Base-by-base conservation (phyloP, 148 eudicot genomes). In the Fagopyrum esculentum region DNA sequence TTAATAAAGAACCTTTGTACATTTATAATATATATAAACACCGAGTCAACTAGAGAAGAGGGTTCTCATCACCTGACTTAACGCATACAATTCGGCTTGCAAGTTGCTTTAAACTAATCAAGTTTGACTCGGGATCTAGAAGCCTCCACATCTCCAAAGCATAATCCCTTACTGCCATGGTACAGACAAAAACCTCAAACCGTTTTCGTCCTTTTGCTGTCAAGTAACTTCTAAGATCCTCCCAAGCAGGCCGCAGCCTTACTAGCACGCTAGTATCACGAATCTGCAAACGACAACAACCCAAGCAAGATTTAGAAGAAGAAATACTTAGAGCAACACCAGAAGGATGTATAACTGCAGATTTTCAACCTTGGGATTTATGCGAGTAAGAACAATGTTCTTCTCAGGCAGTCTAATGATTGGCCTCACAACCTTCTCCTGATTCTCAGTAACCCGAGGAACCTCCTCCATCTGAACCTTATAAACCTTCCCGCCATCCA, bases 261-360 rank as follows among this genome's bases (percentile, higher is more conserved):
- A 92, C 99, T 69, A 95, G 89, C 78, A 95, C 99, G 75, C 99
- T 95, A 78, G 99, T 95, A 80, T 95, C 99, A 75, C 98, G 99
- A 51, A 83, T 88, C 99, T 95, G 89, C 76, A 77, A 19, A 81
- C 26, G 48, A 35, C 76, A 72, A 64, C 15, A 46, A 77, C 55
- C 77, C 71, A 6, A 73, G 57, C 63, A 73, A 40, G 61, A 73
- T n/a, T 73, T 52, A 52, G 45, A 26, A 9, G 1, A 15, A 49
- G 55, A 73, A 35, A 35, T 35, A 35, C 40, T 35, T 26, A 29
- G 7, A 48, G 16, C 59, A 63, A 30, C 44, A 63, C 69, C 16
- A 30, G 26, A 63, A 63, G 6, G 69, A 63, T 44, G 10, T 35
- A 40, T 66, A 29, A 15, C 11, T 35, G 47, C 46, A n/a, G 43